These are phyloP conservation scores for Nicotiana knightiana DNA, from an alignment of 257 asterid genomes.

Conservation along the genomic window DNA sequence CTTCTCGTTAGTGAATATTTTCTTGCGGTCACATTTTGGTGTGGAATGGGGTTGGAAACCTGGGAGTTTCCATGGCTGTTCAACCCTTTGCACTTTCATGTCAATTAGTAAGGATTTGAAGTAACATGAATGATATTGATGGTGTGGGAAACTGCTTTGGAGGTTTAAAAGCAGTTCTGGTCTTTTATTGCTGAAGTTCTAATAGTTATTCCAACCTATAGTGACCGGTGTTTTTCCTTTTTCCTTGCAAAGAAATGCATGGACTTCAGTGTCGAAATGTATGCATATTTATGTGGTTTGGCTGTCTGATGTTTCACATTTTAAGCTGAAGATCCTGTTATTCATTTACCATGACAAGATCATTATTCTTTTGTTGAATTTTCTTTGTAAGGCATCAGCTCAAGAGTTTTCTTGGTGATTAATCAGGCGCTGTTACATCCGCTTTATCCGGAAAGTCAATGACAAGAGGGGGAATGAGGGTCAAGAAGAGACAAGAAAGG, in stretches of 20 bases:
- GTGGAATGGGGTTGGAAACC: background rate
- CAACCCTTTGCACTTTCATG: background rate
- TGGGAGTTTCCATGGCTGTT: background rate
- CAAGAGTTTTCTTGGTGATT: slow-evolving; percentile 4
- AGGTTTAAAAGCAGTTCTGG: background rate
- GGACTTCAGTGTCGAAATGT: background rate
- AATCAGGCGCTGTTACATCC: slow-evolving; percentile 92
- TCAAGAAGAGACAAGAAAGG: slow-evolving; percentile 90
- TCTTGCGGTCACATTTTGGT: background rate
- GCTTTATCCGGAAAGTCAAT: slow-evolving; percentile 77
- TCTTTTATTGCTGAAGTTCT: background rate
- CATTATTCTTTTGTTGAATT: background rate
- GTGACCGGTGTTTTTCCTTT: background rate
- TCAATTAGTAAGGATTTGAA: background rate
- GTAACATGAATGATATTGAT: slow-evolving; percentile 3
- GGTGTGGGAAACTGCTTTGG: background rate
- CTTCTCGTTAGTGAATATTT: background rate
- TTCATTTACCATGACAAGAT: background rate
- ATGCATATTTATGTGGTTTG: background rate
- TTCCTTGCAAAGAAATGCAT: background rate
- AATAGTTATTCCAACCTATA: background rate
- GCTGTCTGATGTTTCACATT: background rate
- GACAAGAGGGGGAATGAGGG: slow-evolving; percentile 87
- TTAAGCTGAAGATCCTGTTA: background rate
- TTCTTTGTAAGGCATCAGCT: slow-evolving; percentile 9